These are phyloP conservation scores for Scedosporium minutisporum DNA, from an alignment of 2,329 filamentous ascomycete species.

Conservation along the genomic window DNA sequence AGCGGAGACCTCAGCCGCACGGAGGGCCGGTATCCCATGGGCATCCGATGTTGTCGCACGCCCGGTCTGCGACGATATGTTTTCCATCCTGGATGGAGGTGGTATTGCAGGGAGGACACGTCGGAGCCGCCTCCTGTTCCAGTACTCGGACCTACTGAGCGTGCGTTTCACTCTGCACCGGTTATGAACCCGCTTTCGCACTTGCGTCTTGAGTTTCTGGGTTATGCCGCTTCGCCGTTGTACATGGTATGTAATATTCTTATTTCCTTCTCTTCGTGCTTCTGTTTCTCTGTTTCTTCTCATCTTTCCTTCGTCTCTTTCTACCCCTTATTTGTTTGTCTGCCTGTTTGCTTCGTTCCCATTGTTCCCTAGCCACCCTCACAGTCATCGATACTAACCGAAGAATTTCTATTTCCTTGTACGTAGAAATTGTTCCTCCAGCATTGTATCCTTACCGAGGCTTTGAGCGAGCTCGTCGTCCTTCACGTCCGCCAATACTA, in stretches of 20 bases:
- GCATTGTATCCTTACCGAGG: background rate
- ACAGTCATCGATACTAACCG: background rate
- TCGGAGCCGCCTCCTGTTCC: background rate
- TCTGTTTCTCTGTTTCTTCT: background rate
- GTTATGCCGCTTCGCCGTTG: background rate
- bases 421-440: background rate
- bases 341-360: too few species aligned
- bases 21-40: background rate
- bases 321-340: background rate
- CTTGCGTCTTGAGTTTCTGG: background rate
- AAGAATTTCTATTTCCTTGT: background rate
- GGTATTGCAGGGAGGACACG: background rate
- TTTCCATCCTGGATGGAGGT: background rate
- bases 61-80: background rate
- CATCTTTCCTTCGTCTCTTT: background rate
- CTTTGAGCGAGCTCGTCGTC: background rate
- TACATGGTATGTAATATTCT: background rate
- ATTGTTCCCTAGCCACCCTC: background rate
- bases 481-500: conserved; percentile 2
- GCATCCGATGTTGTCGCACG: background rate
- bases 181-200: background rate
- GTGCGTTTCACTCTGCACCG: background rate
- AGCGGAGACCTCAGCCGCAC: background rate
- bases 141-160: background rate
- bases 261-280: background rate